Percentiles rank a stretch among this genome's conserved stretches.
These are phyloP conservation scores for Gleditsia sinensis DNA, from an alignment of 306 rosid species.

Conservation along the genomic window DNA sequence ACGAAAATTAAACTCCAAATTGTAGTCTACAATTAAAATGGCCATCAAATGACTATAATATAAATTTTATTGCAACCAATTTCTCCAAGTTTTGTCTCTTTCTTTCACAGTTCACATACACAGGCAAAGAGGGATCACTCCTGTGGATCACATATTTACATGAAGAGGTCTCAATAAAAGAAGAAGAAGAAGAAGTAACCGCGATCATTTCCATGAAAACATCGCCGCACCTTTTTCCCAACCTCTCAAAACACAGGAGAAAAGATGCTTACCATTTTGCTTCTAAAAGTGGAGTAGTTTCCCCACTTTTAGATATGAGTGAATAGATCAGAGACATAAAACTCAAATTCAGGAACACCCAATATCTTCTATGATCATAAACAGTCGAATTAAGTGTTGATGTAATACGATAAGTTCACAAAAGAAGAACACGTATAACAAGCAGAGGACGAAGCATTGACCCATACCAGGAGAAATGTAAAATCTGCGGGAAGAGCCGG, in stretches of 20 bases:
- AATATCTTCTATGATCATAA: neutral
- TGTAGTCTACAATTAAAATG: neutral
- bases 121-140: neutral
- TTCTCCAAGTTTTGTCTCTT: neutral
- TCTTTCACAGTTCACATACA: neutral
- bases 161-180: neutral
- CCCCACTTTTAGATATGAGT: neutral
- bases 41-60: neutral
- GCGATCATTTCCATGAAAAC: no score
- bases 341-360: constrained; percentile 4
- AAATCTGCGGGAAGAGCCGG: constrained; percentile 59
- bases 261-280: neutral
- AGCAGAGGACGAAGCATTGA: neutral
- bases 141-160: neutral
- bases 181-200: neutral
- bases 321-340: neutral
- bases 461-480: constrained; percentile 65
- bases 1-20: neutral
- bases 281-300: neutral
- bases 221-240: neutral
- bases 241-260: neutral
- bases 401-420: no score
- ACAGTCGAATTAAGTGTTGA: neutral
- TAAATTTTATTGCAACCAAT: neutral
- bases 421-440: no score